Evolutionary conservation across 306 rosid genomes (phyloP), one percentile per base, ranked within the genome.

Genomic region (Betula pendula): DNA sequence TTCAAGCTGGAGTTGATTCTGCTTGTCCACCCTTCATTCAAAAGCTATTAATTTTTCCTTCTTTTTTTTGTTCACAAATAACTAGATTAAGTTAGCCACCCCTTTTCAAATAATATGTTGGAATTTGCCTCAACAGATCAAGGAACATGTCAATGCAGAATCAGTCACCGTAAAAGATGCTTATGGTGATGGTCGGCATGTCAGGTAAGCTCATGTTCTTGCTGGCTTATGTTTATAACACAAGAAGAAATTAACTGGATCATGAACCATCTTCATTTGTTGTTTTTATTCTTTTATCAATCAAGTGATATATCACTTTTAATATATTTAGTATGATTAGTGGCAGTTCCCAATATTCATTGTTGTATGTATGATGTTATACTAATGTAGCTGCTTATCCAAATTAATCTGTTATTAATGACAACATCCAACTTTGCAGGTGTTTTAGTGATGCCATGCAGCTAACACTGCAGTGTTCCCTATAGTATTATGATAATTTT

Each of bases 141-240:
- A 85, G 89, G 96, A 92, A 58, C 93, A 92, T 42, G 86, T 94
- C 33, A 84, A 81, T 81, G 98, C 97, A 11, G 95, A 94, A 70
- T 89, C 91, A 2, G 97, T 90, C 71, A 40, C 79, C 0, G 97
- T 94, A 0, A 88, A 87, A 83, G 98, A 94, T 87, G 92, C 92
- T 47, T 82, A 79, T 62, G 97, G 98, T 2, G 98, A 94, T 80
- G 98, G 98, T 75, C 89, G 97, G 13, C 98, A 94, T 70, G 96
- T 94, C 25, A 84, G 92, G 94, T 90, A 67, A 84, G 87, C 52
- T 4, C 38, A 27, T n/a, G 14, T 49, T 62, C 75, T 27, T 75
- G 42, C 29, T 42, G 73, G 35, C 67, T 25, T 71, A 9, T 8
- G 25, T 81, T 72, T 58, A 78, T 35, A 27, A 76, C 33, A 52